phyloP scores from a whole-genome alignment of 1,139 yeast genomes.

The Saccharomyces uvarum region DNA sequence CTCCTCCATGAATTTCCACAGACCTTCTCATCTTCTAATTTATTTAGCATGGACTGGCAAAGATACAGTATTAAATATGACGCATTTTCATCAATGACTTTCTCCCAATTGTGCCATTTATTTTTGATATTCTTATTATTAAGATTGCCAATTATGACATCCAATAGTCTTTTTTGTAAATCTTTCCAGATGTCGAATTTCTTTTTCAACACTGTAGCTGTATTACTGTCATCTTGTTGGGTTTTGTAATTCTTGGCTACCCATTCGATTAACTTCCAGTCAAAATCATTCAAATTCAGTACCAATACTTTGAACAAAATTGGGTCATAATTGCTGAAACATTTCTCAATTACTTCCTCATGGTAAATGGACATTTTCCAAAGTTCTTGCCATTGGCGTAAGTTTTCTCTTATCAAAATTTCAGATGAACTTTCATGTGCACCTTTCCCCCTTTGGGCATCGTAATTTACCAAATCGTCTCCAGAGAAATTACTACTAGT shows the following conservation, averaged over 20 bases:
- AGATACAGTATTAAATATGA: neutral
- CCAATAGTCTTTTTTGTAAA: conserved; percentile 6
- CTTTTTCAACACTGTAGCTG: conserved; percentile 1
- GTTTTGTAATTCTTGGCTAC: conserved; percentile 8
- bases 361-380: conserved; percentile 19
- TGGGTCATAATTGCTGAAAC: conserved; percentile 11
- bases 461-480: conserved; percentile 2
- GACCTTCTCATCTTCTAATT: neutral
- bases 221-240: neutral
- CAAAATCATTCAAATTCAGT: conserved; percentile 16
- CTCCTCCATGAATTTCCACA: neutral
- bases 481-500: conserved; percentile 19
- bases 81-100: conserved; percentile 3
- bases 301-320: conserved; percentile 15
- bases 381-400: conserved; percentile 13
- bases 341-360: conserved; percentile 9
- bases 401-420: conserved; percentile 11
- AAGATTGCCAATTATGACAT: conserved; percentile 4
- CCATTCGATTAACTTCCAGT: conserved; percentile 19
- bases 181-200: conserved; percentile 7
- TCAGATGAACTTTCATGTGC: conserved; percentile 8
- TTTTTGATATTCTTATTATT: conserved; percentile 5
- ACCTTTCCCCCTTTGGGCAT: neutral
- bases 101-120: conserved; percentile 8
- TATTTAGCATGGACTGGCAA: neutral